Percentiles rank a stretch among this genome's conserved stretches.
Conservation (phyloP, 495 filamentous ascomycete species). For the Aspergillus hancockii region DNA sequence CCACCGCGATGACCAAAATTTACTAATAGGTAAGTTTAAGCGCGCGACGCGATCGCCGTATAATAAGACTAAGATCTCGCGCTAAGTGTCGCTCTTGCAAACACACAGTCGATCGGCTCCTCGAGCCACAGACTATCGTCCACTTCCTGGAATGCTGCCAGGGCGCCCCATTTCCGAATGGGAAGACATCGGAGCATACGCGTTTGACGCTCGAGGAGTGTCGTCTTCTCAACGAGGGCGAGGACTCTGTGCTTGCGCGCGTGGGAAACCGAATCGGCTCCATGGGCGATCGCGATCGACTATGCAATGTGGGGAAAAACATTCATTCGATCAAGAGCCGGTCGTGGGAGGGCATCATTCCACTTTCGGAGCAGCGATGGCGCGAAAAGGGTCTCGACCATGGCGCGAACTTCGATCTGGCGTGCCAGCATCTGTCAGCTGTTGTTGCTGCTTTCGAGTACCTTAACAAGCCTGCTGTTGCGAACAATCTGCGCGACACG, state of each 20-base stretch:
- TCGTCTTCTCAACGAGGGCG: not conserved
- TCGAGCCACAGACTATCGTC: conserved; percentile 22
- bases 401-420: conserved; percentile 31
- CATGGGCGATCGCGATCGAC: conserved; percentile 12
- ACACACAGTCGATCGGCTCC: conserved; percentile 22
- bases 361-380: conserved; percentile 37
- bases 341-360: conserved; percentile 35
- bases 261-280: conserved; percentile 23
- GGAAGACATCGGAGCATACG: conserved; percentile 3
- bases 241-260: conserved; percentile 10
- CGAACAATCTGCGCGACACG: conserved; percentile 25
- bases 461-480: conserved; percentile 22
- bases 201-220: conserved; percentile 10
- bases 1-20: not conserved
- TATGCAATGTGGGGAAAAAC: conserved; percentile 31
- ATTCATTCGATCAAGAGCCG: conserved; percentile 29
- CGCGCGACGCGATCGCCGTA: no score
- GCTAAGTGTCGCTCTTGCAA: no score
- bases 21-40: not conserved
- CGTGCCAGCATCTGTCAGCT: conserved; percentile 27
- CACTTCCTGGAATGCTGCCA: conserved; percentile 21
- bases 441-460: conserved; percentile 37
- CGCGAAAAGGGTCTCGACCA: conserved; percentile 29
- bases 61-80: no score
- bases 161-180: conserved; percentile 15